A percentile compares a stretch with the other conserved stretches of the same genome.
These are phyloP conservation scores for Gossypium mustelinum DNA, from an alignment of 345 rosid genomes.

Conservation along the genomic window DNA sequence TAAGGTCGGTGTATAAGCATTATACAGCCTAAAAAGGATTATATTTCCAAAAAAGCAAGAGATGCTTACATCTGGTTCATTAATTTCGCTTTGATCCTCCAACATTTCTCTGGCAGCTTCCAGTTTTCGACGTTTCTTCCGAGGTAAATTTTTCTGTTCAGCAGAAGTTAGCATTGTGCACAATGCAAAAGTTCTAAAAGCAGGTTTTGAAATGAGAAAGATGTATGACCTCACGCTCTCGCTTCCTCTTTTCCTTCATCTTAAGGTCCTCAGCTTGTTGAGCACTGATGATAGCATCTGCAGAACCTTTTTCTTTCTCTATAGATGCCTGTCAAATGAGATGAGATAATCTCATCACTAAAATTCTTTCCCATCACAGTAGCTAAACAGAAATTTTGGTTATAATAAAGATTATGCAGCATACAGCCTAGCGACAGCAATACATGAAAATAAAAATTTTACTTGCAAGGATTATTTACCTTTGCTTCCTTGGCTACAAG, in stretches of 20 bases:
- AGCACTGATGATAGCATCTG: conserved; percentile 66
- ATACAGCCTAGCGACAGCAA: not conserved
- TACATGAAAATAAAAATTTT: not conserved
- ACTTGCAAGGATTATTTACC: conserved; percentile 32
- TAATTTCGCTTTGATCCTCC: conserved; percentile 55
- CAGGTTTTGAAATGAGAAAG: conserved; percentile 11
- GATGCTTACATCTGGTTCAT: conserved; percentile 43
- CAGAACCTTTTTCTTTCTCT: conserved; percentile 48
- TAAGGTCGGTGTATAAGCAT: not conserved
- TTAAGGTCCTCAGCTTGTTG: conserved; percentile 83
- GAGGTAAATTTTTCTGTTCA: conserved; percentile 79
- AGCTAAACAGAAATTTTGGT: not conserved
- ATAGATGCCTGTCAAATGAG: conserved; percentile 41
- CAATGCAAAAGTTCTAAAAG: not conserved
- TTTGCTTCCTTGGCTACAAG: conserved; percentile 59
- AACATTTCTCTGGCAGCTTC: conserved; percentile 96
- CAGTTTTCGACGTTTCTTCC: conserved; percentile 80
- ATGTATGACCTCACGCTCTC: conserved; percentile 70
- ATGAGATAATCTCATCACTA: not conserved
- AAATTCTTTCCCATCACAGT: not conserved
- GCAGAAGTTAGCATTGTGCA: conserved; percentile 19
- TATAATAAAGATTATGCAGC: not conserved
- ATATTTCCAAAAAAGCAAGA: conserved; percentile 7
- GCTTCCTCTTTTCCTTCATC: conserved; percentile 88
- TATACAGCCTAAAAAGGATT: not conserved